phyloP scores from a whole-genome alignment of 2,329 filamentous ascomycete genomes.

The Talaromyces funiculosus region DNA sequence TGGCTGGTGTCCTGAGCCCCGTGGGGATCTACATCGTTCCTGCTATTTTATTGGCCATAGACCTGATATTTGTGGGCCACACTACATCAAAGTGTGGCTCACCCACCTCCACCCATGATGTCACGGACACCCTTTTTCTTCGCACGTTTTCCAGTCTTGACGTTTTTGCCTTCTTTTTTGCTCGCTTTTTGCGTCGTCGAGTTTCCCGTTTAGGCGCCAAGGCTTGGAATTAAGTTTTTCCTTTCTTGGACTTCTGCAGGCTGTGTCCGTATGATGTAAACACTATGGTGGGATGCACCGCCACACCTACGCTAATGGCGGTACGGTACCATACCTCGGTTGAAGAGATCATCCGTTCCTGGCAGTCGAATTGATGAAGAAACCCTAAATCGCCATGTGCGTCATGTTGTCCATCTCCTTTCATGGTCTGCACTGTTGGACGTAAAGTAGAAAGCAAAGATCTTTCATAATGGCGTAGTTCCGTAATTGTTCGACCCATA shows the following conservation, averaged over 20 bases:
- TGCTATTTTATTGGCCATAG: no score
- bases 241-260: background rate
- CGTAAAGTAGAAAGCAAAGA: no score
- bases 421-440: no score
- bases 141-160: background rate
- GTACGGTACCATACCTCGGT: background rate
- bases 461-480: no score
- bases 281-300: background rate
- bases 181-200: background rate
- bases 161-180: background rate
- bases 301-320: background rate
- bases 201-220: background rate
- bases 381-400: no score
- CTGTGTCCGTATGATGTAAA: no score
- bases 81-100: background rate
- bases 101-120: background rate
- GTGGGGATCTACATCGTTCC: background rate
- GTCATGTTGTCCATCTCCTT: no score
- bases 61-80: background rate
- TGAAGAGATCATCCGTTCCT: background rate
- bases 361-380: no score
- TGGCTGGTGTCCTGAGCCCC: no score
- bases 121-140: background rate
- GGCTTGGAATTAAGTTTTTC: background rate
- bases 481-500: no score